These are phyloP conservation scores for Claviceps pusilla DNA, from an alignment of 2,329 filamentous ascomycete species.

Conservation along the genomic window DNA sequence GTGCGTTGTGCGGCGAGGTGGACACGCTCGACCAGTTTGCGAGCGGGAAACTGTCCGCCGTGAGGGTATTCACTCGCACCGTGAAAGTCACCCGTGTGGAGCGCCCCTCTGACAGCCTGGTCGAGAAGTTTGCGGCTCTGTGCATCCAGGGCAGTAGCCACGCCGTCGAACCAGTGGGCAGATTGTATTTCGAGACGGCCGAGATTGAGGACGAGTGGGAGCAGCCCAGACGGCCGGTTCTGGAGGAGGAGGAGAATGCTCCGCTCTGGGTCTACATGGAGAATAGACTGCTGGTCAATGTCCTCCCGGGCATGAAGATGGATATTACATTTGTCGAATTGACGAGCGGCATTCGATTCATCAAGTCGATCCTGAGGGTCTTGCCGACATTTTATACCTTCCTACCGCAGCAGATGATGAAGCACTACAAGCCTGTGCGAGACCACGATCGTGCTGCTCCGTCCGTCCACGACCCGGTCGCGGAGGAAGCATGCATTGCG, in stretches of 20 bases:
- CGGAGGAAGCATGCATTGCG: conserved; percentile 15
- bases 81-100: conserved; percentile 46
- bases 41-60: conserved; percentile 17
- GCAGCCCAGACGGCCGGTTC: conserved; percentile 12
- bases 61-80: conserved; percentile 34
- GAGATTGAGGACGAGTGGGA: conserved; percentile 34
- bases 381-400: conserved; percentile 49
- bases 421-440: conserved; percentile 44
- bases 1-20: conserved; percentile 24
- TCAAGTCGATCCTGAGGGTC: conserved; percentile 41
- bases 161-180: conserved; percentile 28
- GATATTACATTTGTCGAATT: conserved; percentile 39
- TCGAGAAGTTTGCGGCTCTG: conserved; percentile 29
- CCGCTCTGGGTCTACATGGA: conserved; percentile 50
- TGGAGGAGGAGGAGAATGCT: conserved; percentile 5
- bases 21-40: conserved; percentile 17
- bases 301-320: conserved; percentile 52
- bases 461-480: conserved; percentile 23
- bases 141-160: conserved; percentile 18
- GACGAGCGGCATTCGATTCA: conserved; percentile 48
- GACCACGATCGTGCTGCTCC: conserved; percentile 29
- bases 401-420: conserved; percentile 55
- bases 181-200: conserved; percentile 27
- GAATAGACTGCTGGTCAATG: conserved; percentile 32
- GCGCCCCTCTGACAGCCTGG: conserved; percentile 24